phyloP scores from a whole-genome alignment of 2,329 filamentous ascomycete species.

The Hymenoscyphus fructigenus region DNA sequence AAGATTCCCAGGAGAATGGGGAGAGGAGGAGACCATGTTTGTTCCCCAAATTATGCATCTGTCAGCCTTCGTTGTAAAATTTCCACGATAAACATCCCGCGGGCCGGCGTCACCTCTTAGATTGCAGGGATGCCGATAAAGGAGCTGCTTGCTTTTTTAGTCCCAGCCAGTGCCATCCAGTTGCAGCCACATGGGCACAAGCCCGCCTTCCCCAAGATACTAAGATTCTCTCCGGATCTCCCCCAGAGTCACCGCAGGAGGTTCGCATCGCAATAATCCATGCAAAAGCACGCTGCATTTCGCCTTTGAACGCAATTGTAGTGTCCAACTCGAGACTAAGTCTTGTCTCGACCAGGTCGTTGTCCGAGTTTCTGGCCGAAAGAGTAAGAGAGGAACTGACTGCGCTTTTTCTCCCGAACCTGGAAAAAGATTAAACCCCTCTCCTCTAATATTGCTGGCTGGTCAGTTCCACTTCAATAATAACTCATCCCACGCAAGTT shows the following conservation, averaged over 20 bases:
- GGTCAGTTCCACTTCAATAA: constrained; percentile 10
- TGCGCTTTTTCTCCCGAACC: neutral
- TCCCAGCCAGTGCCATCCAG: neutral
- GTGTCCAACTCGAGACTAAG: neutral
- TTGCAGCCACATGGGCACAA: constrained; percentile 10
- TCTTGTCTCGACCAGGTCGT: neutral
- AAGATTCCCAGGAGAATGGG: neutral
- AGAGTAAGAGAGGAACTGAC: neutral
- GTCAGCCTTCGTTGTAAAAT: constrained; percentile 7
- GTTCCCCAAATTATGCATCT: neutral
- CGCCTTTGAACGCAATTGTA: constrained; percentile 15
- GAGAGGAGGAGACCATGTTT: neutral
- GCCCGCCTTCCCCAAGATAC: constrained; percentile 9
- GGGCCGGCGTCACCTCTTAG: constrained; percentile 11
- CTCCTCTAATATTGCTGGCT: neutral
- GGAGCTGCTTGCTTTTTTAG: constrained; percentile 22
- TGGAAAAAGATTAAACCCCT: neutral
- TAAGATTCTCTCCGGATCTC: constrained; percentile 3
- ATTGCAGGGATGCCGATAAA: constrained; percentile 32
- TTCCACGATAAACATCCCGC: constrained; percentile 23
- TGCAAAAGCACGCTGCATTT: constrained; percentile 14
- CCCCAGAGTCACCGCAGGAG: constrained; percentile 10
- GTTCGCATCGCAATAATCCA: constrained; percentile 5
- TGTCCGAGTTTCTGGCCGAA: constrained; percentile 3
- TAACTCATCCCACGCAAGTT: constrained; percentile 26